Evolutionary conservation across 179 eudicot species (phyloP).

Genomic region (Camellia oleifera): DNA sequence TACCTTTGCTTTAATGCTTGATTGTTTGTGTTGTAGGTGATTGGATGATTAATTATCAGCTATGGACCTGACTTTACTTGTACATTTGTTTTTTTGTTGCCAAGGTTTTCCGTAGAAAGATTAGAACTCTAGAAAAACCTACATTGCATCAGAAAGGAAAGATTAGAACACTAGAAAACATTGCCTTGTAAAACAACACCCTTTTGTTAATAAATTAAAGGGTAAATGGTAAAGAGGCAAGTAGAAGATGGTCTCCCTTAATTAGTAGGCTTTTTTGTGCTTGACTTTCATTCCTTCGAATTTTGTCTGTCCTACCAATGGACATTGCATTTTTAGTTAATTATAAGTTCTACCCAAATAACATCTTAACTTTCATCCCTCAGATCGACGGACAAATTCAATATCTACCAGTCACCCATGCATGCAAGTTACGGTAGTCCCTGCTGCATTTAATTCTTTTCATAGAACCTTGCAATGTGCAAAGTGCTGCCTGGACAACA

Average conservation of each 20-base stretch:
- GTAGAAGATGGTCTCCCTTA: neutral
- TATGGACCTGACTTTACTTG: neutral
- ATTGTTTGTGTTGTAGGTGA: neutral
- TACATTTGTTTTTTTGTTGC: neutral
- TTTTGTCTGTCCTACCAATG: neutral
- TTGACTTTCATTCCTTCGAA: neutral
- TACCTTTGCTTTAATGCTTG: neutral
- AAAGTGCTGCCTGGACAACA: no score
- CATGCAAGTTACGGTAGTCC: no score
- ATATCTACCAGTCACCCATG: no score
- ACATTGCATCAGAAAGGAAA: neutral
- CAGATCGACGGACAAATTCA: no score
- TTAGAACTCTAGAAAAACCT: neutral
- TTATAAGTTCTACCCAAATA: neutral
- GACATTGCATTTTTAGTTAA: neutral
- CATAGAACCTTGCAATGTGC: no score
- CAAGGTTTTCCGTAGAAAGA: neutral
- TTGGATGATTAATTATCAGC: neutral
- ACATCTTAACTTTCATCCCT: neutral
- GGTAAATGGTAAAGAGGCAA: neutral
- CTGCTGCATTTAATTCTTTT: no score
- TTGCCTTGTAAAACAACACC: no score
- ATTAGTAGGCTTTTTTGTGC: neutral
- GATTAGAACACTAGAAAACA: neutral
- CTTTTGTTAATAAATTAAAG: neutral